phyloP scores from a whole-genome alignment of 306 rosid species.

The Medicago lupulina region DNA sequence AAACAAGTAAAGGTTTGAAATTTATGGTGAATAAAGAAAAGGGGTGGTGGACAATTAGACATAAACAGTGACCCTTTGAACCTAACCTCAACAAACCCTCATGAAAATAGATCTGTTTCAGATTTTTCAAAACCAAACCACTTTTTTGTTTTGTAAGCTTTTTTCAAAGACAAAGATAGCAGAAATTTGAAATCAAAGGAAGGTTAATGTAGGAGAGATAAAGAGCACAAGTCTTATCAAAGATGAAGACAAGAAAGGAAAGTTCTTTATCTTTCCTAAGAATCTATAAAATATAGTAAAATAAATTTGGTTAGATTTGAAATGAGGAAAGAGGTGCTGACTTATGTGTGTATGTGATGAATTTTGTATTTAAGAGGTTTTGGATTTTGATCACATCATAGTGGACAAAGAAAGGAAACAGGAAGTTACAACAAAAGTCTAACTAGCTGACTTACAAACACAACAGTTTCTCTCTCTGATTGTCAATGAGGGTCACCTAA shows the following conservation, averaged over 20 bases:
- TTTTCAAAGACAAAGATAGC: conserved; percentile 45
- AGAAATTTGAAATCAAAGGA: conserved; percentile 53
- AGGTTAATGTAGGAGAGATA: conserved; percentile 30
- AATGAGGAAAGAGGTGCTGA: conserved; percentile 52
- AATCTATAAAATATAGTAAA: conserved; percentile 2
- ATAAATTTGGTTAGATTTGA: conserved; percentile 4
- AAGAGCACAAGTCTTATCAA: conserved; percentile 12
- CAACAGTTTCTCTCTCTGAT: conserved; percentile 26
- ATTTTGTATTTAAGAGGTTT: background rate
- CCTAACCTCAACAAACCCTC: conserved; percentile 51
- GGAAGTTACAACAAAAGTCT: conserved; percentile 32
- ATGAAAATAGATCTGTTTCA: conserved; percentile 46
- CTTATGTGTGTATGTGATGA: conserved; percentile 20
- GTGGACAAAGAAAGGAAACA: conserved; percentile 20
- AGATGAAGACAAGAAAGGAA: conserved; percentile 52
- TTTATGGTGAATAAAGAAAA: conserved; percentile 43
- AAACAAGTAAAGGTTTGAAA: conserved; percentile 45
- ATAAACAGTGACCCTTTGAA: conserved; percentile 37
- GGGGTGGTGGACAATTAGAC: conserved; percentile 18
- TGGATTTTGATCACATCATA: conserved; percentile 26
- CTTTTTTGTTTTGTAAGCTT: background rate
- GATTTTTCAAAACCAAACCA: conserved; percentile 38
- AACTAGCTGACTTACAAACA: conserved; percentile 43
- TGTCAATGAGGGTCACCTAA: conserved; percentile 48
- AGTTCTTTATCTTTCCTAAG: conserved; percentile 50